Evolutionary conservation across 768 basidiomycete species (phyloP).

Genomic region (Pulveroboletus sp.): DNA sequence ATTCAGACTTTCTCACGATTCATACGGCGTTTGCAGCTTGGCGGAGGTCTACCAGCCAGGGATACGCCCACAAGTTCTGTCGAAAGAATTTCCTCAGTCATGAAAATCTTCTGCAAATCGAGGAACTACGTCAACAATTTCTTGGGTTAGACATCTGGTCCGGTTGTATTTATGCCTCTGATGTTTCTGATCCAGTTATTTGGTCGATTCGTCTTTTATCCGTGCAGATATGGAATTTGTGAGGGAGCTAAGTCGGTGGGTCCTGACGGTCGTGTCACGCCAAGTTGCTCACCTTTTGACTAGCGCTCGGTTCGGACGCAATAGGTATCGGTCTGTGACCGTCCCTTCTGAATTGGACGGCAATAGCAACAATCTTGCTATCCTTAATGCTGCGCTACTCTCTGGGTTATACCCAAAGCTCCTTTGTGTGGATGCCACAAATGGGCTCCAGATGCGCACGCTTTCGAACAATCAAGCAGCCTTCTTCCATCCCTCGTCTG

Average conservation of each 20-base stretch:
- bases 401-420: conserved; percentile 93
- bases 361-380: conserved; percentile 59
- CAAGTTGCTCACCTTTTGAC: conserved; percentile 3
- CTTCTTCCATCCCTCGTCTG: conserved; percentile 86
- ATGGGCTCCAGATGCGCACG: conserved; percentile 63
- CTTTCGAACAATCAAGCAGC: conserved; percentile 78
- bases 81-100: conserved; percentile 78
- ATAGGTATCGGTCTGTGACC: conserved; percentile 69
- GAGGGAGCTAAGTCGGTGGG: conserved; percentile 66
- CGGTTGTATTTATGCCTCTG: conserved; percentile 2
- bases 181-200: conserved; percentile 49
- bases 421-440: conserved; percentile 60
- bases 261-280: background rate
- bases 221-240: conserved; percentile 61
- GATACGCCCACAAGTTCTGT: conserved; percentile 72
- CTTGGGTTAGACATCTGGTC: conserved; percentile 48
- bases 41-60: conserved; percentile 67
- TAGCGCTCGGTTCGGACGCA: conserved; percentile 74
- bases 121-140: conserved; percentile 91
- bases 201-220: conserved; percentile 88
- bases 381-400: conserved; percentile 79
- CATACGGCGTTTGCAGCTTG: conserved; percentile 89
- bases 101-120: conserved; percentile 94
- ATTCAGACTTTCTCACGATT: conserved; percentile 92
- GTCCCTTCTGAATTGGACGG: conserved; percentile 70